Percentiles rank a stretch among this genome's conserved stretches.
These are phyloP conservation scores for Pichia nanzhaoensis DNA, from an alignment of 805 yeast genomes.

Conservation along the genomic window DNA sequence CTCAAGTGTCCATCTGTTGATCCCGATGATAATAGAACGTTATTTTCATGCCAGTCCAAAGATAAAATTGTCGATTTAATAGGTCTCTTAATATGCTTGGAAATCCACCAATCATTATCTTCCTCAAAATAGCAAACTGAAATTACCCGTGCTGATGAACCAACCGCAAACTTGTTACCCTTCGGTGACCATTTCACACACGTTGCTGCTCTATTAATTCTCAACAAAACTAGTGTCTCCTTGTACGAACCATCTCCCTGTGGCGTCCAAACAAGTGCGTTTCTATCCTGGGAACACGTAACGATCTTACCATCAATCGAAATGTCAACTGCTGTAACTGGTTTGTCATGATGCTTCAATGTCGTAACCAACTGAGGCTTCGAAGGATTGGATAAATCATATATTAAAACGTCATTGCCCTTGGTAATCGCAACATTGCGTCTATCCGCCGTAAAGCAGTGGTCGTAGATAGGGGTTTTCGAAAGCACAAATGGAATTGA, in stretches of 20 bases:
- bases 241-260: slow-evolving; percentile 52
- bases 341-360: slow-evolving; percentile 82
- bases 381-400: slow-evolving; percentile 43
- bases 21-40: slow-evolving; percentile 80
- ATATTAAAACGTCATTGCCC: slow-evolving; percentile 68
- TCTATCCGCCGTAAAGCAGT: slow-evolving; percentile 70
- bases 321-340: slow-evolving; percentile 91
- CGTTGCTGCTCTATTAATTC: slow-evolving; percentile 95
- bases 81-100: slow-evolving; percentile 96
- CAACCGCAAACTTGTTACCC: slow-evolving; percentile 95
- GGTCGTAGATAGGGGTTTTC: slow-evolving; percentile 84
- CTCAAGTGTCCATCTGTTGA: slow-evolving; percentile 91
- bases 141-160: slow-evolving; percentile 88
- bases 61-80: slow-evolving; percentile 77
- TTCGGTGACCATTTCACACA: slow-evolving; percentile 91
- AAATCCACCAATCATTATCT: slow-evolving; percentile 99
- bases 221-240: slow-evolving; percentile 85
- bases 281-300: slow-evolving; percentile 96
- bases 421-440: slow-evolving; percentile 72
- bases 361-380: slow-evolving; percentile 59
- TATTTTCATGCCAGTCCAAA: slow-evolving; percentile 90
- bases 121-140: slow-evolving; percentile 95
- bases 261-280: slow-evolving; percentile 94
- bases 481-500: slow-evolving; percentile 57
- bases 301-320: slow-evolving; percentile 84